A percentile compares a stretch with the other conserved stretches of the same genome.
These are phyloP conservation scores for Eimeria maxima DNA, from an alignment of 169 alveolate genomes.

Conservation along the genomic window DNA sequence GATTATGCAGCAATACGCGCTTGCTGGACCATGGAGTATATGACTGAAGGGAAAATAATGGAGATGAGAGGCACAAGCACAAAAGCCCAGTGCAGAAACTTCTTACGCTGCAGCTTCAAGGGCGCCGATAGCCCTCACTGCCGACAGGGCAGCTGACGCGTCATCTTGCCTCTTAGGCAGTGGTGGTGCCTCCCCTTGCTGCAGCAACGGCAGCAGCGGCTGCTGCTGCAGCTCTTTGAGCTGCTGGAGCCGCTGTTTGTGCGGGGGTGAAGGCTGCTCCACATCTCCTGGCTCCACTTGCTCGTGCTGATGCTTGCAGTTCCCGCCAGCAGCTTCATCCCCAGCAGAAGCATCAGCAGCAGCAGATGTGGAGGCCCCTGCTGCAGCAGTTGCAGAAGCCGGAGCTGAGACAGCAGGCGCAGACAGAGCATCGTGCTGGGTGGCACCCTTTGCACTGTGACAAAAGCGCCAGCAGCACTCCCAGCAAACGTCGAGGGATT, in stretches of 20 bases:
- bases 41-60: not conserved
- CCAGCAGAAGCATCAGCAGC: not conserved
- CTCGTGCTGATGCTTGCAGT: not conserved
- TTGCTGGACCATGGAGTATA: not conserved
- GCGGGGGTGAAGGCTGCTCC: not conserved
- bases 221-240: constrained; percentile 21
- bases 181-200: not conserved
- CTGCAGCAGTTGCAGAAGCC: constrained; percentile 18
- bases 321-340: not conserved
- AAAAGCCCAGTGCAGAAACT: not conserved
- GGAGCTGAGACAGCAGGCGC: constrained; percentile 8
- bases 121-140: constrained; percentile 53
- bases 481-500: constrained; percentile 41
- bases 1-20: not conserved
- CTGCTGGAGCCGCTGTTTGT: not conserved
- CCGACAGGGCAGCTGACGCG: not conserved
- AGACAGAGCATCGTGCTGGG: not conserved
- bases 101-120: constrained; percentile 74
- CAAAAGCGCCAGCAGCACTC: constrained; percentile 62
- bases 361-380: not conserved
- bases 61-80: not conserved
- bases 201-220: not conserved
- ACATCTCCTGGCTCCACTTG: not conserved
- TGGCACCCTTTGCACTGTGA: not conserved
- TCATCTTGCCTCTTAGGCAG: not conserved